Evolutionary conservation across 2,329 filamentous ascomycete genomes (phyloP).

Genomic region (Orbilia blumenaviensis): DNA sequence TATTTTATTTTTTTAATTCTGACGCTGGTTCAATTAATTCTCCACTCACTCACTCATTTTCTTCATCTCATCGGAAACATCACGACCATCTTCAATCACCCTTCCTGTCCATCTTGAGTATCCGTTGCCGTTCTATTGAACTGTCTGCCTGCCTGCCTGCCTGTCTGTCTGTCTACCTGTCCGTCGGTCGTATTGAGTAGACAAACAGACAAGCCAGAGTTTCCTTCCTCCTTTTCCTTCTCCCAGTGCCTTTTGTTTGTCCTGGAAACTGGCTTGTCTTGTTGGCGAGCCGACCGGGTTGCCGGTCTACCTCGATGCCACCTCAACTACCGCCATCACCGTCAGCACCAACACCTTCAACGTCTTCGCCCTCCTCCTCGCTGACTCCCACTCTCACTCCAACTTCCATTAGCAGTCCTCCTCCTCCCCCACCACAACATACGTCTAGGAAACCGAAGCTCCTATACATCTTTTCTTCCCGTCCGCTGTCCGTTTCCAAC

Average conservation of each 20-base stretch:
- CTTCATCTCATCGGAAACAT: not conserved
- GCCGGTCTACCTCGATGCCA: conserved; percentile 17
- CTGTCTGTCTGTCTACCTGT: no score
- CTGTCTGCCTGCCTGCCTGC: no score
- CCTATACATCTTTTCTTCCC: conserved; percentile 28
- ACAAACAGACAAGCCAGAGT: not conserved
- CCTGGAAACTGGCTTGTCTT: not conserved
- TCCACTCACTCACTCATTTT: not conserved
- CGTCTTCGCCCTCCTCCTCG: not conserved
- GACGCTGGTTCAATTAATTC: not conserved
- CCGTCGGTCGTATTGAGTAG: no score
- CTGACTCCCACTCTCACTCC: not conserved
- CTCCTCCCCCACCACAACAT: not conserved
- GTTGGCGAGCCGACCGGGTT: conserved; percentile 4
- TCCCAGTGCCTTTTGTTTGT: not conserved
- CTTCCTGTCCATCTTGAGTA: no score
- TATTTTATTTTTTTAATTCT: not conserved
- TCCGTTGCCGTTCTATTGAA: no score
- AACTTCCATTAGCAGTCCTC: no score
- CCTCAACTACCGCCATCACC: not conserved
- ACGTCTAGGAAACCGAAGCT: not conserved
- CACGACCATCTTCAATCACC: not conserved
- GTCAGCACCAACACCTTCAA: not conserved
- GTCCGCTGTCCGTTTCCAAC: conserved; percentile 18
- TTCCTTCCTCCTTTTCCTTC: not conserved